Conservation (phyloP, 2,329 filamentous ascomycete genomes). For the Incumbomyces delicatus region DNA sequence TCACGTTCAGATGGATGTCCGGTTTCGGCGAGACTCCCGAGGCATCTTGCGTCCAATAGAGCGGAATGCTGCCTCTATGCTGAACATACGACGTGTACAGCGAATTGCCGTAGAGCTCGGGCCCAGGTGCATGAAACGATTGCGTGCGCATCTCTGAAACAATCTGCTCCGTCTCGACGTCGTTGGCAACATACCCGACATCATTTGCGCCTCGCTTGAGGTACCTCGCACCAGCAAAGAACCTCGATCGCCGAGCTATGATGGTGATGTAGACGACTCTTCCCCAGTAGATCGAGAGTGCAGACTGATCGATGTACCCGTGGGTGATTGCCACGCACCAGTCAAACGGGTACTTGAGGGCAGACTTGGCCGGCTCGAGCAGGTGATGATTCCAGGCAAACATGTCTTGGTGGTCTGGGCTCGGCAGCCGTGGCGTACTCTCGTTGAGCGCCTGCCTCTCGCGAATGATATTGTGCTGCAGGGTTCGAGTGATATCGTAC, state of each 20-base stretch:
- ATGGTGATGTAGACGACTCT: slow-evolving; percentile 84
- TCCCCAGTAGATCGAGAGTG: slow-evolving; percentile 68
- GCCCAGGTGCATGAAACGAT: slow-evolving; percentile 86
- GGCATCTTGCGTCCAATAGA: slow-evolving; percentile 96
- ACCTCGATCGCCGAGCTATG: slow-evolving; percentile 81
- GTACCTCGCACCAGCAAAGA: slow-evolving; percentile 89
- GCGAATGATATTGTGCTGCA: slow-evolving; percentile 82
- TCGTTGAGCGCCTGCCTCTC: slow-evolving; percentile 63
- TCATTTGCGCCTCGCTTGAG: slow-evolving; percentile 93
- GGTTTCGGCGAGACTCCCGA: slow-evolving; percentile 93
- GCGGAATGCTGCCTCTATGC: slow-evolving; percentile 88
- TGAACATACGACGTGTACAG: slow-evolving; percentile 95
- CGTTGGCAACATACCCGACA: slow-evolving; percentile 89
- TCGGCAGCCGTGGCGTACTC: slow-evolving; percentile 49
- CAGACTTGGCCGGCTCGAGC: slow-evolving; percentile 60
- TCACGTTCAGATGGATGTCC: slow-evolving; percentile 87
- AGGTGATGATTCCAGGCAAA: slow-evolving; percentile 97
- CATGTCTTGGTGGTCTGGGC: slow-evolving; percentile 76
- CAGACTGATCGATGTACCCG: slow-evolving; percentile 88
- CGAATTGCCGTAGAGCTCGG: slow-evolving; percentile 73
- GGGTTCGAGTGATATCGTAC: slow-evolving; percentile 84
- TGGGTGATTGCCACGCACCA: slow-evolving; percentile 96
- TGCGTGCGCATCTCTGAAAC: slow-evolving; percentile 91
- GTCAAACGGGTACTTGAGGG: slow-evolving; percentile 73
- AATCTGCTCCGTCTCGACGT: slow-evolving; percentile 97